Percentiles rank a stretch among this genome's conserved stretches.
Evolutionary conservation across 805 yeast genomes (phyloP).

Genomic region (Saturnispora besseyi): DNA sequence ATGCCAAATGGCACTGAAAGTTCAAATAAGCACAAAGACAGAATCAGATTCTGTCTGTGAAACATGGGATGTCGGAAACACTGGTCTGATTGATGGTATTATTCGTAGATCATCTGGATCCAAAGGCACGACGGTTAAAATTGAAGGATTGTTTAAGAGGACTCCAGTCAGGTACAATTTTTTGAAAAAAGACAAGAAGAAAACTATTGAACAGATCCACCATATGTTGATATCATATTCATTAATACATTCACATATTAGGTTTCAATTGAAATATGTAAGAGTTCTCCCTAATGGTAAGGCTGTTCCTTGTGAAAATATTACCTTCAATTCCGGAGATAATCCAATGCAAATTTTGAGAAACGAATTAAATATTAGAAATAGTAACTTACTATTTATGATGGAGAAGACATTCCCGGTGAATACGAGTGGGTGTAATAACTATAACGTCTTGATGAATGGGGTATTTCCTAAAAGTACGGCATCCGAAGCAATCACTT

Average conservation of each 20-base stretch:
- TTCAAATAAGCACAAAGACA: constrained; percentile 28
- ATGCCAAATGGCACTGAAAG: constrained; percentile 23
- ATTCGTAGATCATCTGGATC: constrained; percentile 21
- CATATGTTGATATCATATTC: constrained; percentile 26
- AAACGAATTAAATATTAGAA: constrained; percentile 15
- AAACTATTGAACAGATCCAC: constrained; percentile 20
- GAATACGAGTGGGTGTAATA: neutral
- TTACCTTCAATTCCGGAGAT: constrained; percentile 11
- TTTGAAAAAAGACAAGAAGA: constrained; percentile 20
- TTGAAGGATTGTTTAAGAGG: constrained; percentile 26
- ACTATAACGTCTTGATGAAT: constrained; percentile 9
- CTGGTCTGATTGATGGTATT: constrained; percentile 21
- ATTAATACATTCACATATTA: constrained; percentile 21
- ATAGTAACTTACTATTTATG: constrained; percentile 14
- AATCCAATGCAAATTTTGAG: constrained; percentile 11
- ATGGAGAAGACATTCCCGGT: constrained; percentile 8
- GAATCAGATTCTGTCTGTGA: constrained; percentile 26
- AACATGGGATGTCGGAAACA: constrained; percentile 28
- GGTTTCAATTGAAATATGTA: constrained; percentile 26
- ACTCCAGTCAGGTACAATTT: constrained; percentile 29
- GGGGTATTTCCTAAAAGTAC: constrained; percentile 29
- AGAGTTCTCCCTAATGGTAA: constrained; percentile 14
- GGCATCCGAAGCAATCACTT: constrained; percentile 21
- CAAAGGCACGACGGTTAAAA: constrained; percentile 30
- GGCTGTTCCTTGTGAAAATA: constrained; percentile 6